Conservation (phyloP, 257 asterid species). For the Salvia miltiorrhiza region DNA sequence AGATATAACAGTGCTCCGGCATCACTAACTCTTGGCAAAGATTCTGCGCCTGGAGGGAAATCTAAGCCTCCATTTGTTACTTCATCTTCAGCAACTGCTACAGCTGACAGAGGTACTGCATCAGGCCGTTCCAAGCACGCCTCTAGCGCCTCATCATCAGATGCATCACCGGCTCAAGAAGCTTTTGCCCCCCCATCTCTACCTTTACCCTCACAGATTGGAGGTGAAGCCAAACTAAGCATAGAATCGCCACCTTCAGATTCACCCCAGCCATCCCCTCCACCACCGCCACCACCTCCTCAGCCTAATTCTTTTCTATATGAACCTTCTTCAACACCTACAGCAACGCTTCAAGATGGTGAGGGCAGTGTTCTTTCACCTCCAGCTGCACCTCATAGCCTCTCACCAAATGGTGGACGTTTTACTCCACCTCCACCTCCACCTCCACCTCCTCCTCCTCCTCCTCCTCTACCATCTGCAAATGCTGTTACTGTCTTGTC, state of each 20-base stretch:
- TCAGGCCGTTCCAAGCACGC: slow-evolving; percentile 40
- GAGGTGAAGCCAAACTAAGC: slow-evolving; percentile 36
- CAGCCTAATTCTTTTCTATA: slow-evolving; percentile 19
- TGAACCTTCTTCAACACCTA: slow-evolving; percentile 22
- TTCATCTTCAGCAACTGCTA: slow-evolving; percentile 45
- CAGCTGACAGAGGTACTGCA: slow-evolving; percentile 34
- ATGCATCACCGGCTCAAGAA: slow-evolving; percentile 33
- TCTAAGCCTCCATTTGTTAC: slow-evolving; percentile 44
- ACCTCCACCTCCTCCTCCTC: slow-evolving; percentile 29
- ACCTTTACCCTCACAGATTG: slow-evolving; percentile 29
- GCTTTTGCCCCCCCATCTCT: slow-evolving; percentile 30
- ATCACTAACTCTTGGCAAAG: slow-evolving; percentile 56
- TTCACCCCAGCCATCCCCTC: slow-evolving; percentile 23
- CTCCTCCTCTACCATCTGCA: slow-evolving; percentile 18
- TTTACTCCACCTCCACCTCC: slow-evolving; percentile 16
- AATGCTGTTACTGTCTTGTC: slow-evolving; percentile 19
- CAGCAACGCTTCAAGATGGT: slow-evolving; percentile 2
- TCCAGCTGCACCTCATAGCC: slow-evolving; percentile 17
- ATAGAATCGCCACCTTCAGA: slow-evolving; percentile 28
- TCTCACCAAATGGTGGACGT: not conserved
- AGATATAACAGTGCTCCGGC: slow-evolving; percentile 92
- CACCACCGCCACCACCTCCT: slow-evolving; percentile 33
- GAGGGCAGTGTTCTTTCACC: slow-evolving; percentile 1
- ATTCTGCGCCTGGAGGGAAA: slow-evolving; percentile 54
- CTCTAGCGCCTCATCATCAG: slow-evolving; percentile 46